phyloP scores from a whole-genome alignment of 2,329 filamentous ascomycete species.

The Ophiognomonia clavigignenti-juglandacearum region DNA sequence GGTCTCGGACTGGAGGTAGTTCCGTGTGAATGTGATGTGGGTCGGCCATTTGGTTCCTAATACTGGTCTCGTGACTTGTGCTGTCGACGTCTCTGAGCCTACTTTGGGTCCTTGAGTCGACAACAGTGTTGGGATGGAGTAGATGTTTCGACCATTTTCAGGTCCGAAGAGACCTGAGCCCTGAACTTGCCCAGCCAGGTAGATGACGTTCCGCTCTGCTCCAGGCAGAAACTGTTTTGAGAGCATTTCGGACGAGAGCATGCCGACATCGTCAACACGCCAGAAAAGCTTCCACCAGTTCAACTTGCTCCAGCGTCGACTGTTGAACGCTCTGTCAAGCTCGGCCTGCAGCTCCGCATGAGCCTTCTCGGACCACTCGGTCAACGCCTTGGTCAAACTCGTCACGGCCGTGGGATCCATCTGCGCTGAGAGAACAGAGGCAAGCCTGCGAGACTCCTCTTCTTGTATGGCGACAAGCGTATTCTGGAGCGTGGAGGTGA shows the following conservation, averaged over 20 bases:
- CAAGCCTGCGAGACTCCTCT: constrained; percentile 38
- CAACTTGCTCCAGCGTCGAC: constrained; percentile 72
- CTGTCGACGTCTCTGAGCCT: background rate
- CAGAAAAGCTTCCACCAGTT: constrained; percentile 95
- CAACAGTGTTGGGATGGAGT: constrained; percentile 20
- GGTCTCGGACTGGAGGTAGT: constrained; percentile 59
- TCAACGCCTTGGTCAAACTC: constrained; percentile 54
- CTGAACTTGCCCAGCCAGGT: constrained; percentile 62
- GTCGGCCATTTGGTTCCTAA: constrained; percentile 59
- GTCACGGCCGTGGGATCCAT: constrained; percentile 33
- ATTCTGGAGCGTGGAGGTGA: constrained; percentile 61
- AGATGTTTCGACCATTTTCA: constrained; percentile 16
- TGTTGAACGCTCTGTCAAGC: constrained; percentile 71
- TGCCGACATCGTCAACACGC: constrained; percentile 86
- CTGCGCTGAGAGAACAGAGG: constrained; percentile 26
- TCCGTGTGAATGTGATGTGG: constrained; percentile 68
- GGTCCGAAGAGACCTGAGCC: constrained; percentile 21
- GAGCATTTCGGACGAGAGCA: constrained; percentile 76
- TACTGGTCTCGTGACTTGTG: constrained; percentile 5
- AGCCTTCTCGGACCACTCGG: constrained; percentile 70
- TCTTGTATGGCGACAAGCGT: constrained; percentile 45
- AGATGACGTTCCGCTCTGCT: constrained; percentile 78
- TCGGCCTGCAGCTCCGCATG: constrained; percentile 80
- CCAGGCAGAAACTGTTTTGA: constrained; percentile 69
- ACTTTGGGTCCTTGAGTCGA: background rate